Evolutionary conservation across 1,284 basidiomycete genomes (phyloP), one percentile per base, ranked within the genome.

Genomic region (Coniophora puteana): DNA sequence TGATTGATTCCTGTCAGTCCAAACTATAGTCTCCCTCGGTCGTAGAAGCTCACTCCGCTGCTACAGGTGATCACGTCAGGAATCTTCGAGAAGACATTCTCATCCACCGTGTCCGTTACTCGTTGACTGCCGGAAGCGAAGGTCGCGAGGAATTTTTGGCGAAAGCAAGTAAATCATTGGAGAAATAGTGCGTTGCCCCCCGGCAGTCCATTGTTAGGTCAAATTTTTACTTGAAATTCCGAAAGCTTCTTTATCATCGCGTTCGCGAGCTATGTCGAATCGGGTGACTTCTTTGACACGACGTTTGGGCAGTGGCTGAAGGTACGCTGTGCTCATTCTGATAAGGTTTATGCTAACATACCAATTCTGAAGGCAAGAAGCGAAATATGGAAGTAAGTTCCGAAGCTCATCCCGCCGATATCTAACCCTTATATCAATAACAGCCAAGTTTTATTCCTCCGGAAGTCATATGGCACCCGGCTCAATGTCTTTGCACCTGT

Each of bases 81-180:
- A 94, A 97, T 56, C 64, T 98, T 4, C 78, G 93, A 39, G 93
- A 97, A 65, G 87, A 89, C 47, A 87, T 97, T 35, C 69, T 97
- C 24, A 76, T 80, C 22, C 73, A 91, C 56, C 80, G 94, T 13
- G 71, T 97, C 42, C 83, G 81, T 46, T 94, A 94, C 61, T 87
- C 92, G 12, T 72, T 93, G 23, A 83, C 84, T 21, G 84, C 79
- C 12, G 78, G 87, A 63, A 80, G 85, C 34, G 83, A 89, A 52
- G 78, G 75, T 41, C 71, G 80, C 22, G 77, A 80, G 31, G 65
- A 66, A 6, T 72, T 72, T 45, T 58, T 90, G 39, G 68, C 68
- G 32, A 80, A 79, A 53, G 87, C 85, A 16, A 74, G 72, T 10
- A 83, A 80, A 49, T 74, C 86, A 6, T 59, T 90, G 33, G 88